These are phyloP conservation scores for Fusarium bulbicola DNA, from an alignment of 2,329 filamentous ascomycete genomes.

Conservation along the genomic window DNA sequence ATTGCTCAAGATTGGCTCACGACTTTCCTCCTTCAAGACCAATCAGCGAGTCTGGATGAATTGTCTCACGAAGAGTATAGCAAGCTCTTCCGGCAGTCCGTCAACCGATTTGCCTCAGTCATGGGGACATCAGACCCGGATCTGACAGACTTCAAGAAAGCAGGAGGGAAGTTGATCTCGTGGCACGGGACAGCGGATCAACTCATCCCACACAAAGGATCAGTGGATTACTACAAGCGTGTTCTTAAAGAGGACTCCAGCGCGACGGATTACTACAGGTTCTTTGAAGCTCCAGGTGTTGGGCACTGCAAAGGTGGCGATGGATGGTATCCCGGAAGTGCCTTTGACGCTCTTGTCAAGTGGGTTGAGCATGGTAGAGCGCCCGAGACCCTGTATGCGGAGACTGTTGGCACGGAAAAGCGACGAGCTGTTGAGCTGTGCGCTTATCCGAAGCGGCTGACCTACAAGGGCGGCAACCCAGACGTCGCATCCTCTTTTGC, in stretches of 20 bases:
- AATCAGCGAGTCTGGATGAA: neutral
- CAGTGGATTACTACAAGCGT: constrained; percentile 19
- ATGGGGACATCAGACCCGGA: constrained; percentile 27
- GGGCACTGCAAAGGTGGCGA: constrained; percentile 9
- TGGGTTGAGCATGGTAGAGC: constrained; percentile 26
- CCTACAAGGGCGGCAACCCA: neutral
- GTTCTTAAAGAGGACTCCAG: neutral
- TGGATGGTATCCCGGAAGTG: constrained; percentile 13
- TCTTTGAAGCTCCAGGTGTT: constrained; percentile 28
- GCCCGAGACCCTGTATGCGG: constrained; percentile 19
- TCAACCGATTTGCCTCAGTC: constrained; percentile 24
- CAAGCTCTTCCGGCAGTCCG: constrained; percentile 10
- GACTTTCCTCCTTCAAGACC: constrained; percentile 4
- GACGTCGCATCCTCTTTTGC: constrained; percentile 7
- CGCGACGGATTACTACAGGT: constrained; percentile 17
- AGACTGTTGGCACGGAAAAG: neutral
- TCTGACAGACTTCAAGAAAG: constrained; percentile 18
- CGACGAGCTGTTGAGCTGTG: constrained; percentile 4
- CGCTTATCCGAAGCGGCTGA: constrained; percentile 15
- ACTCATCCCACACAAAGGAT: constrained; percentile 13
- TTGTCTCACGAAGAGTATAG: neutral
- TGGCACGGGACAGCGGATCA: constrained; percentile 36
- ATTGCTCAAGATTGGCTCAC: constrained; percentile 9
- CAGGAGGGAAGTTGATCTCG: constrained; percentile 24
- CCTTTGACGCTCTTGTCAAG: constrained; percentile 5